Evolutionary conservation across 2,329 filamentous ascomycete genomes (phyloP), one percentile per base, ranked within the genome.

Genomic region (Aspergillus caelatus): DNA sequence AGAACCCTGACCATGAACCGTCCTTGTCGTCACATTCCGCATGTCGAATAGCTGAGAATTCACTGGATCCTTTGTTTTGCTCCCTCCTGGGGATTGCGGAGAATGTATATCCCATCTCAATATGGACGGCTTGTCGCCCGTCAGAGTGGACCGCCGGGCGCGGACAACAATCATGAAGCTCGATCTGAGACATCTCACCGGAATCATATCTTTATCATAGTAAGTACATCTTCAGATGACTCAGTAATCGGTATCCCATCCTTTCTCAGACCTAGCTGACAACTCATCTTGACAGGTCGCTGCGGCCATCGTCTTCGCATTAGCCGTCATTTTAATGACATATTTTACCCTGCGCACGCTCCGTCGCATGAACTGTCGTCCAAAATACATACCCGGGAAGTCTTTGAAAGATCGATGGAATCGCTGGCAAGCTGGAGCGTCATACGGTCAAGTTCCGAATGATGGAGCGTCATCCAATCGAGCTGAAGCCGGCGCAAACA

Each of bases 321-420:
- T 77, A 32, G 65, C 76, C 30, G 59, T 76, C 30, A 66, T 75
- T 23, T 52, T 75, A 23, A 65, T 72, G 53, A 14, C 70, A 30
- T 82, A 75, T 68, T 74, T 80, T 56, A 64, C 75, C 55, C 70
- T 80, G 21, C 81, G 82, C n/a, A 71, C 72, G 55, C 73, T 82
- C 45, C 81, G 83, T 39, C 71, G 75, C 60, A 75, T 75, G 57
- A 75, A 84, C 64, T 79, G 75, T 60, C 77, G 82, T 32, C 83
- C 84, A 3, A 85, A 79, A 73, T 83, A 82, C 62, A 76, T 86
- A 26, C 83, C 85, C 5, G 84, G 82, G 1, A 75, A 78, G 30
- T 82, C 75, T 61, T 70, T 87, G 36, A 86, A 85, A 71, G 77
- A 76, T 21, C 76, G 79, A 72, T 87, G 85, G 85, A 76, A 77